phyloP scores from a whole-genome alignment of 768 basidiomycete genomes.

The Brasilioporus rufonigricans region DNA sequence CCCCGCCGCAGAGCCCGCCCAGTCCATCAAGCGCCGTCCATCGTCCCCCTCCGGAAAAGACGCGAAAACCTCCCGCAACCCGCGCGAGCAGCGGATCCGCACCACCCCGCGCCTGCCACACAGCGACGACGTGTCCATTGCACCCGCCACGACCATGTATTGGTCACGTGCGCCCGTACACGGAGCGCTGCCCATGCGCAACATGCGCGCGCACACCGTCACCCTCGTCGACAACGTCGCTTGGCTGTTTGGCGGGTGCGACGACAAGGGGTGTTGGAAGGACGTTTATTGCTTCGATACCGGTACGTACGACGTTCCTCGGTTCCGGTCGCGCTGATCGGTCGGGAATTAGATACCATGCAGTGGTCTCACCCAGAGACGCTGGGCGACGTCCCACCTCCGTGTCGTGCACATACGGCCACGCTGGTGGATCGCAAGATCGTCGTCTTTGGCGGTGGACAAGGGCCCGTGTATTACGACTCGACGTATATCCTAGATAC shows the following conservation, averaged over 20 bases:
- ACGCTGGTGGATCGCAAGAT: conserved; percentile 80
- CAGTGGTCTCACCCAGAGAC: conserved; percentile 82
- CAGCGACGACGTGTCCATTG: conserved; percentile 53
- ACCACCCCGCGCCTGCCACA: conserved; percentile 60
- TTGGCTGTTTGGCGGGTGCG: conserved; percentile 90
- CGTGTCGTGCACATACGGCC: conserved; percentile 84
- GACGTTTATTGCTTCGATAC: conserved; percentile 86
- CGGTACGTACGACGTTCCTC: conserved; percentile 40
- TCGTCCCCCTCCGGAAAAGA: conserved; percentile 33
- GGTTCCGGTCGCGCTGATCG: background rate
- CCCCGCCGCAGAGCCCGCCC: conserved; percentile 23
- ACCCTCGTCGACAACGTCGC: conserved; percentile 80
- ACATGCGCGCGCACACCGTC: conserved; percentile 79
- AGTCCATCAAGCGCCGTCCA: conserved; percentile 24
- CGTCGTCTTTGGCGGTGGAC: conserved; percentile 84
- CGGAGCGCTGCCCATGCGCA: conserved; percentile 61
- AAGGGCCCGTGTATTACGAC: conserved; percentile 81
- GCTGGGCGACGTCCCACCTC: conserved; percentile 75
- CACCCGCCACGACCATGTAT: conserved; percentile 76
- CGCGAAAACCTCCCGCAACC: conserved; percentile 4
- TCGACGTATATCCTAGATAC: conserved; percentile 83
- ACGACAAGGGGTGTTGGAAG: conserved; percentile 69
- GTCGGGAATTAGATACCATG: conserved; percentile 68
- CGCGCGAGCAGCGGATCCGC: conserved; percentile 37
- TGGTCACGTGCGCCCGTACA: conserved; percentile 85